phyloP scores from a whole-genome alignment of 75 land plant species.

The Adiantum capillusveneris region DNA sequence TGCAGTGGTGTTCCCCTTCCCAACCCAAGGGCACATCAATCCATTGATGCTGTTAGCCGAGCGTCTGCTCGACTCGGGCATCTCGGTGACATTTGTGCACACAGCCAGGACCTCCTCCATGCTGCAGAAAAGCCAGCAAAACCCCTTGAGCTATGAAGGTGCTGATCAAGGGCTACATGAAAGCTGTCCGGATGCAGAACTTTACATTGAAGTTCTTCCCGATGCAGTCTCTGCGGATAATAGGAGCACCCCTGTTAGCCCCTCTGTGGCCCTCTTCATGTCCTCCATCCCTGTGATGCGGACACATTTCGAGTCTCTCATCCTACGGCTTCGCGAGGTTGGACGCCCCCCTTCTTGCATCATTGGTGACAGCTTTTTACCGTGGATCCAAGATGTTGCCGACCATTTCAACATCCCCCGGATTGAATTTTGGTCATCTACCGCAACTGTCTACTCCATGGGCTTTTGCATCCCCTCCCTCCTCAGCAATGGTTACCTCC shows the following conservation, averaged over 20 bases:
- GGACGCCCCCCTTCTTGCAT: conserved; percentile 20
- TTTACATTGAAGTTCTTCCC: not conserved
- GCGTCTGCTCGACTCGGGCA: no score
- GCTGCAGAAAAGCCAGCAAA: no score
- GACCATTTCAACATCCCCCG: conserved; percentile 11
- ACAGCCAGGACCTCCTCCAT: no score
- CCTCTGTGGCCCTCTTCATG: not conserved
- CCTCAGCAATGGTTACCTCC: not conserved
- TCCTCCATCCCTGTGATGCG: not conserved
- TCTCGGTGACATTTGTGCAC: no score
- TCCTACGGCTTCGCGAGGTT: not conserved
- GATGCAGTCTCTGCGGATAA: no score
- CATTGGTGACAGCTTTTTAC: conserved; percentile 32
- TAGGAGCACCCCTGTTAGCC: not conserved
- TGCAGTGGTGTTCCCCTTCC: no score
- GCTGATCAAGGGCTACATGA: not conserved
- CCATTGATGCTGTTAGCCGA: no score
- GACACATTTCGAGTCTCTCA: not conserved
- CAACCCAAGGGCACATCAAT: no score
- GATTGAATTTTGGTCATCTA: conserved; percentile 36
- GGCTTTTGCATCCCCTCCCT: conserved; percentile 2
- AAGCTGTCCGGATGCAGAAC: not conserved
- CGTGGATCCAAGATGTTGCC: conserved; percentile 34
- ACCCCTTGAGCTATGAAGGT: no score
- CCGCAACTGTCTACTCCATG: conserved; percentile 20